Evolutionary conservation across 495 filamentous ascomycete species (phyloP).

Genomic region (Tetracladium setigerum): DNA sequence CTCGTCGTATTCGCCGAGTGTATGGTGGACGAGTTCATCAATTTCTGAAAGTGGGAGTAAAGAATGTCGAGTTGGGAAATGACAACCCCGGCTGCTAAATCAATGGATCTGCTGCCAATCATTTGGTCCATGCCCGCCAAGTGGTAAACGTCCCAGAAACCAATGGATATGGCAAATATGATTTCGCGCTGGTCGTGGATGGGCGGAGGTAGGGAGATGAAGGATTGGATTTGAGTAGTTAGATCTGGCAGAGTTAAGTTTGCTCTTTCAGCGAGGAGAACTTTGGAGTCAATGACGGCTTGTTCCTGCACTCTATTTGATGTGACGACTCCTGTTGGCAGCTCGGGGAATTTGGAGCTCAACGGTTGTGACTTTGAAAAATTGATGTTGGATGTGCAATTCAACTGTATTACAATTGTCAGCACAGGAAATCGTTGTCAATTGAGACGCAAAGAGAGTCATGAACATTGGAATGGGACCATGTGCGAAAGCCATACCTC

Average conservation of each 20-base stretch:
- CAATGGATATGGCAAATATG: slow-evolving; percentile 37
- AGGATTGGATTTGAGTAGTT: slow-evolving; percentile 30
- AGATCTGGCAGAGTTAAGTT: slow-evolving; percentile 27
- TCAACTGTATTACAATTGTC: slow-evolving; percentile 25
- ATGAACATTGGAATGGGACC: no score
- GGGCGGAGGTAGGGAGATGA: slow-evolving; percentile 25
- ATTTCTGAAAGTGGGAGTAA: slow-evolving; percentile 25
- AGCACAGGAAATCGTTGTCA: slow-evolving; percentile 15
- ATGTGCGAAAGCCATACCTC: slow-evolving; percentile 8
- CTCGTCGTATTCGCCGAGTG: slow-evolving; percentile 12
- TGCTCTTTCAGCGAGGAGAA: slow-evolving; percentile 4
- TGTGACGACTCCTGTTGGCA: slow-evolving; percentile 30
- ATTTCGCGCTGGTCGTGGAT: slow-evolving; percentile 24
- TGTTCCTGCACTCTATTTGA: slow-evolving; percentile 21
- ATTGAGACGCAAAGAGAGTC: no score
- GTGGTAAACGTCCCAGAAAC: slow-evolving; percentile 41
- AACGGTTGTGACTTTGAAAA: slow-evolving; percentile 9
- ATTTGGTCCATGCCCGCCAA: slow-evolving; percentile 31
- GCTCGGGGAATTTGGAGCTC: slow-evolving; percentile 17
- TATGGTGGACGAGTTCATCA: slow-evolving; percentile 16
- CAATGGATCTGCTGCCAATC: slow-evolving; percentile 24
- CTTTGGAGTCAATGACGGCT: background rate
- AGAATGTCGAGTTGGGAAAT: slow-evolving; percentile 35
- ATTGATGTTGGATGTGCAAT: slow-evolving; percentile 6
- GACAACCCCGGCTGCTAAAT: slow-evolving; percentile 19